Conservation (phyloP, 2,329 filamentous ascomycete genomes). For the Pseudocercospora fuligena region DNA sequence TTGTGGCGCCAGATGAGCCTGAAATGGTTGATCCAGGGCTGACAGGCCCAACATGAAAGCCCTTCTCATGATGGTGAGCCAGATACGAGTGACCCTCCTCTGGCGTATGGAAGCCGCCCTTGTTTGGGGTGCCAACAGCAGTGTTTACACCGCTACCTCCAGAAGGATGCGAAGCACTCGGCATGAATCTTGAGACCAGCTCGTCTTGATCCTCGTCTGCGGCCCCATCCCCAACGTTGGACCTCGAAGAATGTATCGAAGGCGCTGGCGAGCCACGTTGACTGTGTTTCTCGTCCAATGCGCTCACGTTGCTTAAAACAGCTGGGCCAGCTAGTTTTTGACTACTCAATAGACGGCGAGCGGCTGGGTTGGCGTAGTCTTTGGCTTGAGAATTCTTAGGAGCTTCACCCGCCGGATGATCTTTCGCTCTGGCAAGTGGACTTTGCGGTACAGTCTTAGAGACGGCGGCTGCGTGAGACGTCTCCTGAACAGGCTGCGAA, state of each 20-base stretch:
- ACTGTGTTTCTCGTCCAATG: constrained; percentile 38
- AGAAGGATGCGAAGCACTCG: constrained; percentile 38
- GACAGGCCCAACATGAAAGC: constrained; percentile 30
- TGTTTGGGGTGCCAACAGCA: constrained; percentile 37
- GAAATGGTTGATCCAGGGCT: constrained; percentile 39
- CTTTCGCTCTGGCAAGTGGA: constrained; percentile 31
- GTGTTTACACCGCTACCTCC: constrained; percentile 37
- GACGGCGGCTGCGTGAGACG: neutral
- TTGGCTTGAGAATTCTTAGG: constrained; percentile 14
- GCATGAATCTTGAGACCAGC: constrained; percentile 41
- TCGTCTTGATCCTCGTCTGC: constrained; percentile 34
- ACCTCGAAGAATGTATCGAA: constrained; percentile 35
- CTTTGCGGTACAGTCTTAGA: constrained; percentile 16
- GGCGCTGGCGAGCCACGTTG: constrained; percentile 35
- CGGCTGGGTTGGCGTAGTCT: constrained; percentile 35
- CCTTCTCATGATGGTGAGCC: constrained; percentile 17
- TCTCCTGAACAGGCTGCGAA: constrained; percentile 3
- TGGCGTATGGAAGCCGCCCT: constrained; percentile 35
- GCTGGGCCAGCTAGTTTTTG: constrained; percentile 37
- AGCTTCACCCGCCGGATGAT: constrained; percentile 10
- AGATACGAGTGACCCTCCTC: constrained; percentile 33
- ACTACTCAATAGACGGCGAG: constrained; percentile 34
- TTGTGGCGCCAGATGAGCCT: constrained; percentile 37
- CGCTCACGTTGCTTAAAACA: constrained; percentile 39
- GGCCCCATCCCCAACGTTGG: constrained; percentile 28